phyloP scores from a whole-genome alignment of 2,329 filamentous ascomycete species.

The Ophidiomyces ophidiicola region DNA sequence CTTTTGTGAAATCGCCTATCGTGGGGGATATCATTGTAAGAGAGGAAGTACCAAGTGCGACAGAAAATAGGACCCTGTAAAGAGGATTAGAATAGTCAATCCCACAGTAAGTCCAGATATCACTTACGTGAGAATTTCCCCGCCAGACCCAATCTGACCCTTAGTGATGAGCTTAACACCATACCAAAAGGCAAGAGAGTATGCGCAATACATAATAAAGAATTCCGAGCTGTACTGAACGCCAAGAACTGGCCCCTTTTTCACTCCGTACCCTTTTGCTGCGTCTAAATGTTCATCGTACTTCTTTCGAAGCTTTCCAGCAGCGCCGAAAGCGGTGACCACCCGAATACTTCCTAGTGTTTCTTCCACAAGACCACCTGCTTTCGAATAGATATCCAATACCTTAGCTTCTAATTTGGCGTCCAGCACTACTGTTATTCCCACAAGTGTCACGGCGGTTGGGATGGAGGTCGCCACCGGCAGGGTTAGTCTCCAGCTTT shows the following conservation, averaged over 20 bases:
- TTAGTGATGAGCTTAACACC: conserved; percentile 21
- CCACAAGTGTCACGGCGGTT: conserved; percentile 26
- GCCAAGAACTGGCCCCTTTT: conserved; percentile 22
- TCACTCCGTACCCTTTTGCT: conserved; percentile 20
- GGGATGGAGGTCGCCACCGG: conserved; percentile 38
- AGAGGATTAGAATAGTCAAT: conserved; percentile 4
- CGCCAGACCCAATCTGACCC: conserved; percentile 18
- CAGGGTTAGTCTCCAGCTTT: conserved; percentile 35
- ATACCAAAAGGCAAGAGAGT: conserved; percentile 27
- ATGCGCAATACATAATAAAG: conserved; percentile 25
- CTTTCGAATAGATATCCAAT: conserved; percentile 25
- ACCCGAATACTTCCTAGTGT: conserved; percentile 40
- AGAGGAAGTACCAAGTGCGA: conserved; percentile 29
- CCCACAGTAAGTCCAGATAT: conserved; percentile 9
- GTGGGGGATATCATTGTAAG: conserved; percentile 32
- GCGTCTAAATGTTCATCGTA: conserved; percentile 21
- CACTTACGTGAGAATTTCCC: conserved; percentile 20
- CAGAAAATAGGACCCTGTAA: conserved; percentile 20
- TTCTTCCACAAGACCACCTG: conserved; percentile 36
- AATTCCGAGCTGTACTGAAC: conserved; percentile 23
- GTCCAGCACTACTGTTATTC: conserved; percentile 17
- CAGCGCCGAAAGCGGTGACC: conserved; percentile 38
- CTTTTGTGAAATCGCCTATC: conserved; percentile 32
- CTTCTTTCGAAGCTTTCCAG: conserved; percentile 20
- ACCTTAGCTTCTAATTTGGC: conserved; percentile 21